These are phyloP conservation scores for Nitzschia putrida DNA, from an alignment of 108 stramenopile species.

Conservation along the genomic window DNA sequence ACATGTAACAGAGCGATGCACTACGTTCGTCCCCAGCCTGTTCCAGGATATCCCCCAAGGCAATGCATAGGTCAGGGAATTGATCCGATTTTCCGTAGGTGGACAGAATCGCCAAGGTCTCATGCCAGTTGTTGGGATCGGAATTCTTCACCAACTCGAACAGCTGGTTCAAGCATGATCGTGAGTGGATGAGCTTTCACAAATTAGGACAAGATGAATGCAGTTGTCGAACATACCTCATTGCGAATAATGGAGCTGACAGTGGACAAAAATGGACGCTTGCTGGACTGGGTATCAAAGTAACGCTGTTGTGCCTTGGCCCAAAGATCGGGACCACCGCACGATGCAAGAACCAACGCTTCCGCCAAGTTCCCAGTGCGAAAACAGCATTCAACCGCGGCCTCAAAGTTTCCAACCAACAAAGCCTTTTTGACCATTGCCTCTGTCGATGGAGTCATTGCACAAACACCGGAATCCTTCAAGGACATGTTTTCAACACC, in stretches of 20 bases:
- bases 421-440: conserved; percentile 82
- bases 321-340: conserved; percentile 93
- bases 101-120: conserved; percentile 92
- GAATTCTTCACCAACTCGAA: conserved; percentile 68
- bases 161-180: conserved; percentile 24
- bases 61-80: conserved; percentile 87
- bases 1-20: conserved; percentile 95
- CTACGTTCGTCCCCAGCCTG: conserved; percentile 68
- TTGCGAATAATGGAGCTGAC: conserved; percentile 87
- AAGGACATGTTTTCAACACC: conserved; percentile 21
- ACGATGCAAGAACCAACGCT: conserved; percentile 90
- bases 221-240: conserved; percentile 7
- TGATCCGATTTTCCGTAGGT: conserved; percentile 92
- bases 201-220: not conserved
- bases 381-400: conserved; percentile 95
- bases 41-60: conserved; percentile 86
- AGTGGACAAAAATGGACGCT: conserved; percentile 83
- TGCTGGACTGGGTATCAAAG: conserved; percentile 69
- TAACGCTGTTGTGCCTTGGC: conserved; percentile 87
- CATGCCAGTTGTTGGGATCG: conserved; percentile 86
- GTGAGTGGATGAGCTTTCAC: not conserved
- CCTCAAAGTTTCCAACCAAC: conserved; percentile 94
- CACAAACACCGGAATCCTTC: conserved; percentile 8
- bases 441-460: conserved; percentile 68
- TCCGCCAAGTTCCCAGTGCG: conserved; percentile 86